phyloP scores from a whole-genome alignment of 768 basidiomycete species.

The Tulasnella sp. region DNA sequence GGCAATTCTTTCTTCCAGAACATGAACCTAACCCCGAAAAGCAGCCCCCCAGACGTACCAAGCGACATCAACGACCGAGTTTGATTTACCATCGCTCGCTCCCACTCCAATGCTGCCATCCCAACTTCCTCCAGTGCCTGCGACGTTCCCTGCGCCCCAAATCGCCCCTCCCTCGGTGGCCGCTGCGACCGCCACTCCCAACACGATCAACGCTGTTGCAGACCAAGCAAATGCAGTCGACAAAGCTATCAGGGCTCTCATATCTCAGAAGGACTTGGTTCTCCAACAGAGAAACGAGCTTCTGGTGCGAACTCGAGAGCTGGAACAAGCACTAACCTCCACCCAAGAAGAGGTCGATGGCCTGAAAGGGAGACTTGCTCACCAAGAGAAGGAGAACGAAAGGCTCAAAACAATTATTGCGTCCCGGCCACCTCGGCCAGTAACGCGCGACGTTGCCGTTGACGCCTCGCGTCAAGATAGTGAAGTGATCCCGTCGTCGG shows the following conservation, averaged over 20 bases:
- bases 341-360: neutral
- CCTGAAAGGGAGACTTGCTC: neutral
- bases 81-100: neutral
- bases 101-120: neutral
- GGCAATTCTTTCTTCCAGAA: neutral
- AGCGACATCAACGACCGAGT: neutral
- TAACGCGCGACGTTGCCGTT: neutral
- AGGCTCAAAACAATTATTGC: neutral
- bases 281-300: neutral
- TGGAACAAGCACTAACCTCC: neutral
- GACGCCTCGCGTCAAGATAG: neutral
- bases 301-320: neutral
- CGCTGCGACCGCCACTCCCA: neutral
- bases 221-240: neutral
- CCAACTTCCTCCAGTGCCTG: neutral
- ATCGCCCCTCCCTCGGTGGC: neutral
- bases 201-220: neutral
- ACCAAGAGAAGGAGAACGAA: neutral
- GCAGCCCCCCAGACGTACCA: neutral
- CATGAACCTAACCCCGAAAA: neutral
- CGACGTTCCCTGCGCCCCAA: neutral
- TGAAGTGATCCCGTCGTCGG: neutral
- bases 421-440: neutral
- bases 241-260: neutral
- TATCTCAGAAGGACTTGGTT: neutral